phyloP scores from a whole-genome alignment of 1,284 basidiomycete genomes.

The Wolfiporia cocos region DNA sequence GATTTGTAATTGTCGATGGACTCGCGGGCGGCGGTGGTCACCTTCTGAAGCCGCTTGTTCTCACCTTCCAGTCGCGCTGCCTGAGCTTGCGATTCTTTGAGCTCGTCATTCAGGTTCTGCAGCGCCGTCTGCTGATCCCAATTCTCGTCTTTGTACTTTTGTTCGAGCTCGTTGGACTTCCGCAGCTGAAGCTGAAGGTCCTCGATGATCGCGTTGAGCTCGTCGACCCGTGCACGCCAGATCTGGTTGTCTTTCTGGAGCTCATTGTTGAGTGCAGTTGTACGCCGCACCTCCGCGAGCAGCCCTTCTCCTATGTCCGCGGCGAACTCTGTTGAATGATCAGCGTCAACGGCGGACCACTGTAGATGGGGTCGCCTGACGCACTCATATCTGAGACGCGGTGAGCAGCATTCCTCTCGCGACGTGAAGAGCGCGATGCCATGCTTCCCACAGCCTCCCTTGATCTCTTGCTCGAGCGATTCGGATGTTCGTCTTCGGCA shows the following conservation, averaged over 20 bases:
- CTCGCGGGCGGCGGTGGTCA: conserved; percentile 72
- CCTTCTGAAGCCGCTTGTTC: conserved; percentile 73
- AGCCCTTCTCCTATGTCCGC: conserved; percentile 93
- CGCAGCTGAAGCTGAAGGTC: conserved; percentile 62
- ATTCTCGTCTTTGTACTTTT: conserved; percentile 95
- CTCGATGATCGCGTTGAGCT: no score
- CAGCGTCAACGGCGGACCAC: no score
- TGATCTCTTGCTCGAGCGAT: conserved; percentile 23
- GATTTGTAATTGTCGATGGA: conserved; percentile 81
- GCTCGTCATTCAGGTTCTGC: conserved; percentile 79
- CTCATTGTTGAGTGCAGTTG: conserved; percentile 85
- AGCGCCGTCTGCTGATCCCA: conserved; percentile 96
- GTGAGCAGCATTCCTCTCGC: conserved; percentile 82
- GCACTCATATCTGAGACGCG: conserved; percentile 77
- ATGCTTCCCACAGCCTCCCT: conserved; percentile 38
- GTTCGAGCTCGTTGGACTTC: conserved; percentile 62
- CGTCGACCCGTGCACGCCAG: no score
- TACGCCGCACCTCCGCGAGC: conserved; percentile 80
- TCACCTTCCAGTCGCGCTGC: conserved; percentile 76
- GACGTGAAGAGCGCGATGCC: conserved; percentile 68
- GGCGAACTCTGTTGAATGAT: conserved; percentile 69
- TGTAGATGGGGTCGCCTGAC: no score
- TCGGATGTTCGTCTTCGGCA: background rate
- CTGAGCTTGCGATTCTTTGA: conserved; percentile 61
- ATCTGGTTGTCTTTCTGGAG: no score